Conservation (phyloP, 2,329 filamentous ascomycete genomes). For the Cytospora piceicola region DNA sequence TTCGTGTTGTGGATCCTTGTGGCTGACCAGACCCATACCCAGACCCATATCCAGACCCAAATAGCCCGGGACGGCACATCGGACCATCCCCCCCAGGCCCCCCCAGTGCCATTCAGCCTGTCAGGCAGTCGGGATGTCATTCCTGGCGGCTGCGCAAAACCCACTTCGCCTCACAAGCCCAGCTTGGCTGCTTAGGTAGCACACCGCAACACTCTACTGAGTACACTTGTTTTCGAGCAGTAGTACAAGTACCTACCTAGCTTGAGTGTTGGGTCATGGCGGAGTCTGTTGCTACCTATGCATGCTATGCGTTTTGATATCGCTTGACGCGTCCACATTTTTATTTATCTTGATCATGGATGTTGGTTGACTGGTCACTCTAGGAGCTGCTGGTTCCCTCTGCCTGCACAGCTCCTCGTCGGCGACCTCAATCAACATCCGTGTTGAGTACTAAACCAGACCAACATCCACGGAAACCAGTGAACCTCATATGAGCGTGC, state of each 20-base stretch:
- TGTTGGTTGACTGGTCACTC: background rate
- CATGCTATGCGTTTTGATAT: background rate
- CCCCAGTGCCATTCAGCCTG: background rate
- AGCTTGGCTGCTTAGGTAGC: background rate
- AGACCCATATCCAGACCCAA: too few species aligned
- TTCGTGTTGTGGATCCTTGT: background rate
- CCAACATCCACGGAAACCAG: background rate
- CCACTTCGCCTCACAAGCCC: background rate
- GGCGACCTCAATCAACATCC: background rate
- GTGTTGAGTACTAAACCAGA: background rate
- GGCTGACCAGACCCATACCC: constrained; percentile 12
- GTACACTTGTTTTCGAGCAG: too few species aligned
- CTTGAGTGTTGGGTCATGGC: background rate
- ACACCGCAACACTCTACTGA: background rate
- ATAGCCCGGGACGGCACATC: background rate
- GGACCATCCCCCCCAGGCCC: too few species aligned
- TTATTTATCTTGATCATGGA: background rate
- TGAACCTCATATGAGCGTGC: background rate
- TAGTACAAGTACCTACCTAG: background rate
- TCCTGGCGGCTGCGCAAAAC: background rate
- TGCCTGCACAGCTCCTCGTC: background rate
- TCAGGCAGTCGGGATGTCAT: too few species aligned
- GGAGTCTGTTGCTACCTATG: background rate
- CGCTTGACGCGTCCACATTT: background rate
- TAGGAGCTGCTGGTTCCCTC: background rate